Evolutionary conservation across 2,329 filamentous ascomycete genomes (phyloP), one percentile per base, ranked within the genome.

Genomic region (Colletotrichum limetticola): DNA sequence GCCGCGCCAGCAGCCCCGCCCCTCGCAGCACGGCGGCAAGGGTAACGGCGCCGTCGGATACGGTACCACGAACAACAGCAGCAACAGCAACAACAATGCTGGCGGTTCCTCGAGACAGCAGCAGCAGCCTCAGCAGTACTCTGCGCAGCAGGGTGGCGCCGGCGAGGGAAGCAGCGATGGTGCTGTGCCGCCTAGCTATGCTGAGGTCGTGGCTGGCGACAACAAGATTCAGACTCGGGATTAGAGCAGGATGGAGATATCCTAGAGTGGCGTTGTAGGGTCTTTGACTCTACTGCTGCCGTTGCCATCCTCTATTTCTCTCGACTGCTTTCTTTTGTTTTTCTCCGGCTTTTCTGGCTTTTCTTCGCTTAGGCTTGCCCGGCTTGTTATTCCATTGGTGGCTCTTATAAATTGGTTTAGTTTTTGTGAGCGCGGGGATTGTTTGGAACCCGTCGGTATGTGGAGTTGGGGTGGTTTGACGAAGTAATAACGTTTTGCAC

Each of bases 141-240:
- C 37, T 19, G 37, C 14, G 37, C 42, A 49, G 7, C 42, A 49
- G 8, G 19, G 42, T 22, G 77, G 80, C 64, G 80, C 81, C 26
- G 85, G 84, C 74, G 83, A 85, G 78, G 82, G 86, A 53, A 80
- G 84, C 80, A 84, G 82, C 76, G 82, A 83, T 74, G 79, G 86
- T 61, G 85, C 84, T 14, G 87, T 90, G 49, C 95, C 96, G 55
- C 96, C 97, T 4, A 94, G 93, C 16, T 98, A 98, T 82, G 93
- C 94, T 19, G 94, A 98, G 83, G 96, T 95, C 60, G 92, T 98
- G 72, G 62, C 72, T 19, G 95, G 94, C 1, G 96, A 98, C 80
- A 85, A 98, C 83, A 98, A 98, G 89, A 88, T 98, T 63, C 97
- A 98, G 87, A 88, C 83, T 22, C 86, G 88, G 70, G 88, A 91